Evolutionary conservation across 2,329 filamentous ascomycete genomes (phyloP), one percentile per base, ranked within the genome.

Genomic region (Alternaria sp.): DNA sequence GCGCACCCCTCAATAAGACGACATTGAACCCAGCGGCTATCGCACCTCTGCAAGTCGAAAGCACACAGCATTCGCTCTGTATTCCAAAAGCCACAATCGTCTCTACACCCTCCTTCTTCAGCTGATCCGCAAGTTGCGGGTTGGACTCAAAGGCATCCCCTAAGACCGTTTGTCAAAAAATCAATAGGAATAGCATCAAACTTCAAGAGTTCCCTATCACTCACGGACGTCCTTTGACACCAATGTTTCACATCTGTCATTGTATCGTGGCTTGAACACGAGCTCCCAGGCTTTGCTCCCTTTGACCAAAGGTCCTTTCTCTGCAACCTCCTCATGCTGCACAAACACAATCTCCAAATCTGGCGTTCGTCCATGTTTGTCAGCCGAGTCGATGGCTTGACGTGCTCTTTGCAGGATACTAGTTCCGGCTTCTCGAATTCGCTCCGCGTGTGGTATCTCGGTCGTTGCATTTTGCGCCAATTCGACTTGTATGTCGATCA

Each of bases 1-100:
- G 44, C 3, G 44, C 44, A 47, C 28, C 44, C 14, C 18, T 8
- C 11, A 47, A 32, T 4, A 47, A 20, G n/a, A 47, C 3, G 28
- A 47, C 44, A 1, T 47, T 47, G 5, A 65, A 65, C 3, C 57
- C 52, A 26, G 52, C 43, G 2, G 38, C 38, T 18, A 65, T 16
- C 2, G 63, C 63, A 3, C 61, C 52, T 12, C 32, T 46, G 57
- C 54, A 65, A 4, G 63, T 65, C 5, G 54, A 58, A 20, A 59
- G 54, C 3, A 65, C 63, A 6, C 63, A 65, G 34, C 63, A 63
- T 53, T 65, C 63, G 32, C 63, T 65, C 22, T 65, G 63, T 20
- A 65, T 63, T 1, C 63, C 63, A 38, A 61, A 65, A 2, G 52
- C 51, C 6, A 63, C 52, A 4, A 65, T 51, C 2, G 60, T 57